Conservation (phyloP, 1,284 basidiomycete species). For the Inonotus obliquus region DNA sequence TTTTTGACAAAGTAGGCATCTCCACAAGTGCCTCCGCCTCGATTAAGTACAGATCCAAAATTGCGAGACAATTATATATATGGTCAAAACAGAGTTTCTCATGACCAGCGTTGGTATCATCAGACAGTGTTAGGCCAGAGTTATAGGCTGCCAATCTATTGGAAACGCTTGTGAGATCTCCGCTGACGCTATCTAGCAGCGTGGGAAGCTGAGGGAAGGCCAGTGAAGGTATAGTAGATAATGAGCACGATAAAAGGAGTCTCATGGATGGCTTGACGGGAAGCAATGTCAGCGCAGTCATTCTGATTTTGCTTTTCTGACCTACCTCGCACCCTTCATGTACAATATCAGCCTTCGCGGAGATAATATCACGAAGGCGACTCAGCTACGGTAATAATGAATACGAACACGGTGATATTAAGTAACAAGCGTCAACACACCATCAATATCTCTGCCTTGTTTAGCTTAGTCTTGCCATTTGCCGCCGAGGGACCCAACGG, state of each 20-base stretch:
- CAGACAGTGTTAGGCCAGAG: slow-evolving; percentile 39
- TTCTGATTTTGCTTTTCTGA: neutral
- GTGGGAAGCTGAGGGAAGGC: slow-evolving; percentile 32
- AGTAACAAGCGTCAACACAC: slow-evolving; percentile 30
- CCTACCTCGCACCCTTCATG: slow-evolving; percentile 11
- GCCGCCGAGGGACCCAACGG: neutral
- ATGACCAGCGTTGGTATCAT: slow-evolving; percentile 22
- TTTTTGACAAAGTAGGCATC: slow-evolving; percentile 1
- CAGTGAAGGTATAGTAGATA: slow-evolving; percentile 36
- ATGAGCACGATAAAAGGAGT: slow-evolving; percentile 45
- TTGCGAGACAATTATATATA: slow-evolving; percentile 49
- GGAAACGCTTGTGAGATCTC: slow-evolving; percentile 36
- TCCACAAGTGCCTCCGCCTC: slow-evolving; percentile 22
- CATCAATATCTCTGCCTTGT: slow-evolving; percentile 42
- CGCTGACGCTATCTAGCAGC: slow-evolving; percentile 35
- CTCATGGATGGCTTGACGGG: slow-evolving; percentile 47
- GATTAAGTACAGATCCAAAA: slow-evolving; percentile 60
- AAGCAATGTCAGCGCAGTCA: slow-evolving; percentile 15
- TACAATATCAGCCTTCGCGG: neutral
- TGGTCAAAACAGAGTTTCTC: slow-evolving; percentile 40
- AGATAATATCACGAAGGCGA: slow-evolving; percentile 6
- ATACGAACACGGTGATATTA: neutral
- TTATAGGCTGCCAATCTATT: slow-evolving; percentile 36
- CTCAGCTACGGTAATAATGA: slow-evolving; percentile 3
- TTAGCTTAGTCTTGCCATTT: slow-evolving; percentile 35